These are phyloP conservation scores for Ustilago curta DNA, from an alignment of 1,284 basidiomycete species.

Conservation along the genomic window DNA sequence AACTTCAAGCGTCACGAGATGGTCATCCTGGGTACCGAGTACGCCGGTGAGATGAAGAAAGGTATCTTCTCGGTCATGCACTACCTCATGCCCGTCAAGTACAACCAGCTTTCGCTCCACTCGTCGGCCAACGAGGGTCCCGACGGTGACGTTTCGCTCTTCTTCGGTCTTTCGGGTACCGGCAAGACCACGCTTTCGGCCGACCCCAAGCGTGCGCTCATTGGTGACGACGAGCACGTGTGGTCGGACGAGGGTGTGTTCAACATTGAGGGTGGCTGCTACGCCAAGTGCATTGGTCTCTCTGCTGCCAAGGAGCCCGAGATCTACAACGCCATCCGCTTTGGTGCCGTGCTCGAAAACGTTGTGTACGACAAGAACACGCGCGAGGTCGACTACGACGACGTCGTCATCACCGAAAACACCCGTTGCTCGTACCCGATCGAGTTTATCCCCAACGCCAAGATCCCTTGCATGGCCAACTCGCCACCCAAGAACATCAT, in stretches of 20 bases:
- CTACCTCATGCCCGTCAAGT: conserved; percentile 98
- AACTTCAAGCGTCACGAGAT: conserved; percentile 99
- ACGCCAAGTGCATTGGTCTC: conserved; percentile 98
- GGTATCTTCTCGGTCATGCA: conserved; percentile 99
- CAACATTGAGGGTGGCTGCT: conserved; percentile 99
- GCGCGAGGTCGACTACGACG: conserved; percentile 93
- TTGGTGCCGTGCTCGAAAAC: conserved; percentile 97
- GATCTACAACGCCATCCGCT: conserved; percentile 94
- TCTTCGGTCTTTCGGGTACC: conserved; percentile 98
- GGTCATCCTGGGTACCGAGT: conserved; percentile 99
- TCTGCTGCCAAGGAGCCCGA: conserved; percentile 96
- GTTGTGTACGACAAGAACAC: conserved; percentile 94
- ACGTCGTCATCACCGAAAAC: conserved; percentile 97
- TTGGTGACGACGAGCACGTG: conserved; percentile 69
- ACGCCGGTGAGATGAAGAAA: conserved; percentile 99
- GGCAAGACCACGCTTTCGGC: conserved; percentile 80
- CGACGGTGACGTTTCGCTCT: conserved; percentile 92
- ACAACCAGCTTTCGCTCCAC: conserved; percentile 96
- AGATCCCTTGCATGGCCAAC: conserved; percentile 72
- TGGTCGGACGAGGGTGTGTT: conserved; percentile 81
- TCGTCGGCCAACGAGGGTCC: conserved; percentile 98
- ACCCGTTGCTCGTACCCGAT: conserved; percentile 80
- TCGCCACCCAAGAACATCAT: conserved; percentile 82
- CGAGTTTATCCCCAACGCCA: conserved; percentile 88
- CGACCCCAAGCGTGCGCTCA: conserved; percentile 64